A percentile compares a stretch with the other conserved stretches of the same genome.
phyloP scores from a whole-genome alignment of 2,329 filamentous ascomycete species.

The Helotiales sp. region DNA sequence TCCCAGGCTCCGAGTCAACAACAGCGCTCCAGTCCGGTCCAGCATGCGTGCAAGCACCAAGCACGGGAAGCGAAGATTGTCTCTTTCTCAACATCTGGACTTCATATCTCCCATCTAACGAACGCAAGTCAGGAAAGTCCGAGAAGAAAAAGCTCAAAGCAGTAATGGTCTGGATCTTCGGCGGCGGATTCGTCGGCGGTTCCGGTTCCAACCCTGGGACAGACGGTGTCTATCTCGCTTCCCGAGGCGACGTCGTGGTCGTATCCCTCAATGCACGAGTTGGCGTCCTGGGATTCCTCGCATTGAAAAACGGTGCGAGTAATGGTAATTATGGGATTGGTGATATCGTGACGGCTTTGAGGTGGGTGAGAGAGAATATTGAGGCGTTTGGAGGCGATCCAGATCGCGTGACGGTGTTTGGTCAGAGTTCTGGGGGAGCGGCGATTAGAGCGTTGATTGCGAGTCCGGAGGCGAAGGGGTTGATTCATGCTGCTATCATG shows the following conservation, averaged over 20 bases:
- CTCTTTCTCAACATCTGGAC: slow-evolving; percentile 59
- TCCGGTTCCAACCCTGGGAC: slow-evolving; percentile 7
- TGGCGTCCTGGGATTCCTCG: slow-evolving; percentile 50
- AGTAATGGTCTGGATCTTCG: slow-evolving; percentile 27
- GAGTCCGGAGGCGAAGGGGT: slow-evolving; percentile 18
- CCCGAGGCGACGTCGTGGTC: slow-evolving; percentile 24
- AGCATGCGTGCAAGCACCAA: slow-evolving; percentile 49
- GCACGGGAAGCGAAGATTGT: slow-evolving; percentile 54
- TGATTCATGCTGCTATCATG: slow-evolving; percentile 21
- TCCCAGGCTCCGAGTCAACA: slow-evolving; percentile 50
- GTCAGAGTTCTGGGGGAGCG: slow-evolving; percentile 51
- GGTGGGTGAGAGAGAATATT: slow-evolving; percentile 42
- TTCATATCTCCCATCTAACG: slow-evolving; percentile 45
- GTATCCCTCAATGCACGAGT: slow-evolving; percentile 50
- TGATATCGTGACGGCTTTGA: slow-evolving; percentile 43
- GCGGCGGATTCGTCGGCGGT: slow-evolving; percentile 42
- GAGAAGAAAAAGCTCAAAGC: slow-evolving; percentile 38
- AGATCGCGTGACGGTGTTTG: slow-evolving; percentile 41
- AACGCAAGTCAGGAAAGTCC: not conserved
- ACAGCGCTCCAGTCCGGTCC: slow-evolving; percentile 44
- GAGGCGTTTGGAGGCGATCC: slow-evolving; percentile 42
- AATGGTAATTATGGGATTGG: slow-evolving; percentile 50
- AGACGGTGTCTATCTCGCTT: slow-evolving; percentile 17
- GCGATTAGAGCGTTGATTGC: slow-evolving; percentile 20
- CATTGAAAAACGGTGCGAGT: slow-evolving; percentile 46